Percentiles rank a stretch among this genome's conserved stretches.
Conservation (phyloP, 768 basidiomycete species). For the Russula griseocarnosa region DNA sequence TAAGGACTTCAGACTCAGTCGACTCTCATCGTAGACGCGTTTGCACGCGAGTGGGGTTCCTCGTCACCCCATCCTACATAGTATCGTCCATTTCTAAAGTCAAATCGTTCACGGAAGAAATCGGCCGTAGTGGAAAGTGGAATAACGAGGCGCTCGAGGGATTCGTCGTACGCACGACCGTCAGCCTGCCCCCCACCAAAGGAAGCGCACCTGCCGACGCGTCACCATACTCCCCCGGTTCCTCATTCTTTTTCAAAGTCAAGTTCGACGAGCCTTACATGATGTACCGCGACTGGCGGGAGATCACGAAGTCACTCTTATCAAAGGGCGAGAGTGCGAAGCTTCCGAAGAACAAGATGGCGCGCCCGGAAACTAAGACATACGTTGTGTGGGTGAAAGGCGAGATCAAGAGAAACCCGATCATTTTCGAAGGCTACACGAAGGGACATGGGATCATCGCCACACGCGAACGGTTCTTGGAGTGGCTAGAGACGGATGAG, state of each 20-base stretch:
- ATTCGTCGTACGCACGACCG: conserved; percentile 83
- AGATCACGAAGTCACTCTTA: conserved; percentile 80
- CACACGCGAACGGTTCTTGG: conserved; percentile 73
- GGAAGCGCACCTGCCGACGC: conserved; percentile 30
- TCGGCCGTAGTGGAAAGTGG: conserved; percentile 71
- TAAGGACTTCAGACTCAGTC: conserved; percentile 67
- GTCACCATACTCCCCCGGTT: conserved; percentile 70
- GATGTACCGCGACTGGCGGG: conserved; percentile 98
- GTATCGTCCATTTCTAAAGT: conserved; percentile 65
- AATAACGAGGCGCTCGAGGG: conserved; percentile 84
- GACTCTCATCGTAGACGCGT: conserved; percentile 61
- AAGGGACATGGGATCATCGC: conserved; percentile 83
- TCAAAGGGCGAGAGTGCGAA: conserved; percentile 35
- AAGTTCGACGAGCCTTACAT: conserved; percentile 99
- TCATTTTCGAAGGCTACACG: conserved; percentile 56
- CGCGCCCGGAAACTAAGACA: conserved; percentile 67
- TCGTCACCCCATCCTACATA: conserved; percentile 60
- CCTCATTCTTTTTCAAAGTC: conserved; percentile 97
- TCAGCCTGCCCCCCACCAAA: conserved; percentile 44
- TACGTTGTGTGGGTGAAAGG: conserved; percentile 82
- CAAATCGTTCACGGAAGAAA: conserved; percentile 61
- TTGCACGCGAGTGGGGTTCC: conserved; percentile 89
- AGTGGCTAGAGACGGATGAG: conserved; percentile 55
- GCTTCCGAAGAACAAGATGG: conserved; percentile 64
- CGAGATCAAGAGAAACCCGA: conserved; percentile 62